Evolutionary conservation across 305 asterid species (phyloP).

Genomic region (Solanum hybrid): DNA sequence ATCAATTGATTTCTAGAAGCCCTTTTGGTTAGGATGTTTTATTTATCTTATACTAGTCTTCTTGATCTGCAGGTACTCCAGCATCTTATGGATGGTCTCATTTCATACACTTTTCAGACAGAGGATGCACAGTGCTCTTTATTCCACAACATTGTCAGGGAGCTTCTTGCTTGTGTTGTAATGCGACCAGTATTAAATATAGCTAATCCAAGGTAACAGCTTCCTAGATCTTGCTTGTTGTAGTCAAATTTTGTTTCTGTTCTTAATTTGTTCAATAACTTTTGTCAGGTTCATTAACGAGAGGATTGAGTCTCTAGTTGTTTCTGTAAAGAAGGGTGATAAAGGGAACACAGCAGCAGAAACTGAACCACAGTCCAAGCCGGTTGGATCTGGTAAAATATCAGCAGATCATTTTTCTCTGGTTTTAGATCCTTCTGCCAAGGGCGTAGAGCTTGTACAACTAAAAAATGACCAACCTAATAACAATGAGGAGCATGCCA

Average conservation of each 20-base stretch:
- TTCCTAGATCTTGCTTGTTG: slow-evolving; percentile 8
- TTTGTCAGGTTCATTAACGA: slow-evolving; percentile 80
- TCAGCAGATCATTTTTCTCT: slow-evolving; percentile 44
- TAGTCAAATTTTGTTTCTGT: slow-evolving; percentile 4
- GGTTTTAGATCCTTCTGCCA: slow-evolving; percentile 60
- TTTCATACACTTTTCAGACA: slow-evolving; percentile 59
- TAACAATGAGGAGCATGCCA: slow-evolving; percentile 24
- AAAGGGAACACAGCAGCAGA: slow-evolving; percentile 40
- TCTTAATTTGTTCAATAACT: slow-evolving; percentile 21
- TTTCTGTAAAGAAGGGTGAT: slow-evolving; percentile 45
- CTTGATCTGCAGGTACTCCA: slow-evolving; percentile 69
- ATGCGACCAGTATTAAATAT: slow-evolving; percentile 87
- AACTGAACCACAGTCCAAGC: slow-evolving; percentile 28
- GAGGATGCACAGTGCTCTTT: slow-evolving; percentile 80
- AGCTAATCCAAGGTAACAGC: slow-evolving; percentile 67
- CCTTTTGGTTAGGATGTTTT: background rate
- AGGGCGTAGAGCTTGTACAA: slow-evolving; percentile 88
- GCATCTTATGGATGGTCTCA: slow-evolving; percentile 79
- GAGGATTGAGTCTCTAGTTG: slow-evolving; percentile 72
- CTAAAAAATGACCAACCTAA: slow-evolving; percentile 59
- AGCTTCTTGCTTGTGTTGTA: slow-evolving; percentile 91
- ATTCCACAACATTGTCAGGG: slow-evolving; percentile 62
- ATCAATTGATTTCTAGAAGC: background rate
- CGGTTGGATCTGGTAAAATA: slow-evolving; percentile 32
- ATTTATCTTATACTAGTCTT: background rate